phyloP scores from a whole-genome alignment of 2,329 filamentous ascomycete species.

The Ophiostoma ulmi region DNA sequence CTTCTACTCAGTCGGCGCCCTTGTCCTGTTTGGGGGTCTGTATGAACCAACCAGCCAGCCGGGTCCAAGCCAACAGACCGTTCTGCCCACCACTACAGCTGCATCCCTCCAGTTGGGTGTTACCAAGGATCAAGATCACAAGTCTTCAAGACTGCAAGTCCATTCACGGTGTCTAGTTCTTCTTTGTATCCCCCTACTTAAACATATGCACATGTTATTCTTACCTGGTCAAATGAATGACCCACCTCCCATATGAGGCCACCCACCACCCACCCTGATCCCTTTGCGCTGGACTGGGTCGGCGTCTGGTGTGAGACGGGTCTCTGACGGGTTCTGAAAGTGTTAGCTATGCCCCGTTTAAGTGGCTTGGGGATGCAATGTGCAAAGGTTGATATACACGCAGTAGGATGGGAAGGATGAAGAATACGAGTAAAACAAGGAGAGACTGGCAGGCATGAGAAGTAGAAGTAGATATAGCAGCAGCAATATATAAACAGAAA shows the following conservation, averaged over 20 bases:
- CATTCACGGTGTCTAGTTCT: neutral
- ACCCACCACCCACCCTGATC: neutral
- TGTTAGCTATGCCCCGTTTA: neutral
- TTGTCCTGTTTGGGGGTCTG: neutral
- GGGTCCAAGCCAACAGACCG: slow-evolving; percentile 13
- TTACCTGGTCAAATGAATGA: neutral
- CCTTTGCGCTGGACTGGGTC: neutral
- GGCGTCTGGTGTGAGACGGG: neutral
- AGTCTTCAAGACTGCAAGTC: neutral
- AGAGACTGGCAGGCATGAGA: neutral
- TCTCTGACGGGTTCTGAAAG: neutral
- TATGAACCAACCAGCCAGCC: slow-evolving; percentile 13
- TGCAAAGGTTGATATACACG: too few species aligned
- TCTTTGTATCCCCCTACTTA: neutral
- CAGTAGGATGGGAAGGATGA: too few species aligned
- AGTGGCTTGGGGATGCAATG: neutral
- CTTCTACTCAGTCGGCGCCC: neutral
- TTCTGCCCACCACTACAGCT: slow-evolving; percentile 2
- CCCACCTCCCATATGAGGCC: neutral
- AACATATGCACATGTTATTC: neutral
- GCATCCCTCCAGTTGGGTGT: neutral
- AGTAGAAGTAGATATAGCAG: neutral
- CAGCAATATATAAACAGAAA: neutral
- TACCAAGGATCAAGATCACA: neutral
- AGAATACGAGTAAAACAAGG: neutral